phyloP scores from a whole-genome alignment of 345 rosid species.

The Erodium maritimum region DNA sequence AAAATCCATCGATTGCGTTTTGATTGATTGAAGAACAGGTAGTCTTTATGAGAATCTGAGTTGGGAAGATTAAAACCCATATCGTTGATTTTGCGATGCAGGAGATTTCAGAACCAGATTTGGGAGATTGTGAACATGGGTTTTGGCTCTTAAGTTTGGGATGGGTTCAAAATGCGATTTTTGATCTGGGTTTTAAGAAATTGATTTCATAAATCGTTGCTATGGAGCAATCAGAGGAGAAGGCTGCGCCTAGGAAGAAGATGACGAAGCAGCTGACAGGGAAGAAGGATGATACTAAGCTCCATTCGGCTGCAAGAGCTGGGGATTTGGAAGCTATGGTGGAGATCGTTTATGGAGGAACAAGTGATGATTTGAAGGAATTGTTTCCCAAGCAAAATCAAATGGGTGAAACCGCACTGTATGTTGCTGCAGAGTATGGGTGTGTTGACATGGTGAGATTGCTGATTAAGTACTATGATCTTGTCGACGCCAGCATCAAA shows the following conservation, averaged over 20 bases:
- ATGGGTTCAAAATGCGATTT: conserved; percentile 13
- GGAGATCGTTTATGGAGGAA: conserved; percentile 34
- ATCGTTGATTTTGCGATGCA: neutral
- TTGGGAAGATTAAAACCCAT: no score
- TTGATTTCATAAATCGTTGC: no score
- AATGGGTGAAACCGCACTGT: conserved; percentile 83
- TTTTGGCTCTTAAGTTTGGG: neutral
- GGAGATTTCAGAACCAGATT: neutral
- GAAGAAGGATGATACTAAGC: conserved; percentile 59
- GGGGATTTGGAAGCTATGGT: conserved; percentile 40
- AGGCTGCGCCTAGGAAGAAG: no score
- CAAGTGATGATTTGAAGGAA: conserved; percentile 34
- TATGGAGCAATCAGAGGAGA: conserved; percentile 11
- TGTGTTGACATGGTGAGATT: conserved; percentile 56
- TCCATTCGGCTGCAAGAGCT: conserved; percentile 72
- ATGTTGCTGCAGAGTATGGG: conserved; percentile 82
- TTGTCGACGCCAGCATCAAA: conserved; percentile 63
- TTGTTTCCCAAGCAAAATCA: conserved; percentile 66
- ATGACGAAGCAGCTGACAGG: conserved; percentile 85
- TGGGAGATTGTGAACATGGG: neutral
- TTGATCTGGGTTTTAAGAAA: conserved; percentile 40
- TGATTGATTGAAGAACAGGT: no score
- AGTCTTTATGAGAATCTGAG: no score
- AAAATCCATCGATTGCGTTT: neutral
- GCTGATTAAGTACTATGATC: conserved; percentile 72